Base-by-base conservation (phyloP, 78 protist species). In the Dictyostelium firmibasis region DNA sequence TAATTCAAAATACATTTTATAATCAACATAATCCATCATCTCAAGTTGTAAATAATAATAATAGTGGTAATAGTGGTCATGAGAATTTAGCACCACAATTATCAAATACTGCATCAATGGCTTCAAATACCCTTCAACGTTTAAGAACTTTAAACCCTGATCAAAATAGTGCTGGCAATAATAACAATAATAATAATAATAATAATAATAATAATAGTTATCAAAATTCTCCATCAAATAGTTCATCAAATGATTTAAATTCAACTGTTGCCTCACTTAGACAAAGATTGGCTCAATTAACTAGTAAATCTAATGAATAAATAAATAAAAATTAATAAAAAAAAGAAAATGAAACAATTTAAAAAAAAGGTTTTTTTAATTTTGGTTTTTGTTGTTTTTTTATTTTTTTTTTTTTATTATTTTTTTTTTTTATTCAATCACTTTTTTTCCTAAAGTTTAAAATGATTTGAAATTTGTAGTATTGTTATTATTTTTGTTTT, bases 221-320 rank as follows among this genome's bases (percentile, higher is more conserved):
- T 11, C 35, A 41, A 23, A 18, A 25, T 14, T 47, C 81, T 0
- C 69, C 79, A 8, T 27, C 67, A 11, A 62, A 67, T 31, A 9
- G 70, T 23, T 64, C 78, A 6, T 31, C 86, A 23, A n/a, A 41
- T 14, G 94, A 89, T 70, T 31, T 89, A 44, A 44, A 23, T 69
- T 35, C 94, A 70, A 89, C 94, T 33, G 83, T 89, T 20, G 94
- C 86, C 14, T 81, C 86, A 44, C 50, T 89, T 29, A 47, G 83
- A 81, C 94, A 89, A 89, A 60, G 87, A 64, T 81, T 89, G 29
- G 94, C 94, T 23, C 82, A 89, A 70, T 85, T 79, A 44, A 78
- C 92, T 9, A 43, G 27, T 25, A 84, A 84, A 84, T 84, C 88
- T 23, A 83, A 67, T 25, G 89, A 84, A n/a, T 84, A 84, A 84